Evolutionary conservation across 768 basidiomycete genomes (phyloP).

Genomic region (Daedaleopsis nitida): DNA sequence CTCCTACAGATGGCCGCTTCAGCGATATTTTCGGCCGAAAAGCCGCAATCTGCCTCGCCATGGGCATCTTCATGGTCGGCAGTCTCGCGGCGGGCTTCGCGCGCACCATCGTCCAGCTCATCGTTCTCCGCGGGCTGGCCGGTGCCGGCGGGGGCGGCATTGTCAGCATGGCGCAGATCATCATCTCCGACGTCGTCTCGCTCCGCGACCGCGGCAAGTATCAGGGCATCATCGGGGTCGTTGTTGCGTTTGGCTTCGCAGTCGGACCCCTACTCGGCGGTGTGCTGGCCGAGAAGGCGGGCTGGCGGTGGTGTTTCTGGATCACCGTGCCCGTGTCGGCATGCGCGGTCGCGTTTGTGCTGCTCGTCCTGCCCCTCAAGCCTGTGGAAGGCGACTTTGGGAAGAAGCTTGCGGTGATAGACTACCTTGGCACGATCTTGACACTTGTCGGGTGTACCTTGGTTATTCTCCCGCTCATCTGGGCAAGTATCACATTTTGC

Average conservation of each 20-base stretch:
- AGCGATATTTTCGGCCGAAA: conserved; percentile 74
- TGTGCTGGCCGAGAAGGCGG: conserved; percentile 57
- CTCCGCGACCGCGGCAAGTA: conserved; percentile 76
- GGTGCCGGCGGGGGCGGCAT: conserved; percentile 75
- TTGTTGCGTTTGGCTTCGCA: conserved; percentile 61
- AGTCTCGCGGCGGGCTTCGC: conserved; percentile 70
- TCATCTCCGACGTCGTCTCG: conserved; percentile 72
- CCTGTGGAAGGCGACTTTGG: conserved; percentile 62
- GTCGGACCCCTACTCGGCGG: conserved; percentile 73
- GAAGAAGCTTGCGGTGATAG: conserved; percentile 66
- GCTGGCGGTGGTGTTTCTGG: conserved; percentile 83
- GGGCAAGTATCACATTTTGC: conserved; percentile 44
- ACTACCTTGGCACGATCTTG: conserved; percentile 61
- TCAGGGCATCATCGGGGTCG: conserved; percentile 69
- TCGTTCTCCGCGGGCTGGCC: conserved; percentile 67
- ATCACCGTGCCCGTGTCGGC: conserved; percentile 64
- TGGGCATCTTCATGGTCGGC: conserved; percentile 67
- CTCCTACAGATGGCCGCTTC: conserved; percentile 49
- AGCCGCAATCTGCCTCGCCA: conserved; percentile 53
- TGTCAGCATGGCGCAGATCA: conserved; percentile 68
- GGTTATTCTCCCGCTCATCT: conserved; percentile 70
- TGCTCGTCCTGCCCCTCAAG: conserved; percentile 69
- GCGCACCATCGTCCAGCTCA: conserved; percentile 63
- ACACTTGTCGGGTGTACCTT: conserved; percentile 64
- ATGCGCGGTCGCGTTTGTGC: conserved; percentile 53